Conservation (phyloP, 192 early-diverging fungal species). For the Spinellus fusiger region DNA sequence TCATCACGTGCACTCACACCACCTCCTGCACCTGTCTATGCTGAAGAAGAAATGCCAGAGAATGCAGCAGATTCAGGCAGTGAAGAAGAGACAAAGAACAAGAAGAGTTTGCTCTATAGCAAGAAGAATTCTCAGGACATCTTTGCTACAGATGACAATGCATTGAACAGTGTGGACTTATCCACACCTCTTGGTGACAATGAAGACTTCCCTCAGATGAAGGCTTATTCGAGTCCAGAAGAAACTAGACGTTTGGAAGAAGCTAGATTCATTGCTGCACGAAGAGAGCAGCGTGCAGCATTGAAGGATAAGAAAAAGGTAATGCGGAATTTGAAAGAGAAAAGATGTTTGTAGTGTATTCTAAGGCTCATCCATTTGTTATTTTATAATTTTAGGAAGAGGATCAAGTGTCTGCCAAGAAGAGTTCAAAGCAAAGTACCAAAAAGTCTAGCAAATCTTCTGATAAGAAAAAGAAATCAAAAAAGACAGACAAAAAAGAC, state of each 20-base stretch:
- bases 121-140: conserved; percentile 18
- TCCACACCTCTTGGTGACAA: conserved; percentile 48
- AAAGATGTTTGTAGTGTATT: not conserved
- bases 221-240: conserved; percentile 50
- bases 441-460: conserved; percentile 7
- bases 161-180: conserved; percentile 43
- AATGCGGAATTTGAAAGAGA: not conserved
- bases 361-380: not conserved
- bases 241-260: conserved; percentile 46
- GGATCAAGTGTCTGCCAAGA: conserved; percentile 7
- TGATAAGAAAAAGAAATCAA: conserved; percentile 17
- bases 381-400: not conserved
- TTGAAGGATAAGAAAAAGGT: not conserved
- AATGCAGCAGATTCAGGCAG: conserved; percentile 44
- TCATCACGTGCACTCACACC: conserved; percentile 12
- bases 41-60: conserved; percentile 57
- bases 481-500: not conserved
- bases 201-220: conserved; percentile 47
- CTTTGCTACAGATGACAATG: conserved; percentile 28
- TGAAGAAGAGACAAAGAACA: conserved; percentile 36
- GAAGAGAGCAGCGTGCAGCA: conserved; percentile 14
- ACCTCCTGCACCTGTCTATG: conserved; percentile 40
- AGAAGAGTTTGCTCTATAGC: not conserved
- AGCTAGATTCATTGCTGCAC: conserved; percentile 28
- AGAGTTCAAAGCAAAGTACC: conserved; percentile 3